These are phyloP conservation scores for Calycina herbarum DNA, from an alignment of 2,329 filamentous ascomycete genomes.

Conservation along the genomic window DNA sequence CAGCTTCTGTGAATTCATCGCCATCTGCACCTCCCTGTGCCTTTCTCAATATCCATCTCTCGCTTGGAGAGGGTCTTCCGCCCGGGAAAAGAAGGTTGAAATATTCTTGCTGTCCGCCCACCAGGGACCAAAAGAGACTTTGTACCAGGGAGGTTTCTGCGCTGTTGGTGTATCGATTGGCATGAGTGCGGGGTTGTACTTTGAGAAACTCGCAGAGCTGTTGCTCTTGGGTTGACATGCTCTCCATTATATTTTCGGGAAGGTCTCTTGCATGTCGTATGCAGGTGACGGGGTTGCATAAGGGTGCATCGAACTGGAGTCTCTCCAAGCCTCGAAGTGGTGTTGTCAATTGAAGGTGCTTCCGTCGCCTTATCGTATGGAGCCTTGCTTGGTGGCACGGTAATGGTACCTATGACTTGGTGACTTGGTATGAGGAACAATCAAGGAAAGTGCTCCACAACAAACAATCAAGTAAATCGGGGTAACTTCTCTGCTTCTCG, in stretches of 20 bases:
- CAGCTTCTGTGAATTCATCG: conserved; percentile 90
- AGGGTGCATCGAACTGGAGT: neutral
- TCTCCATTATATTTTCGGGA: conserved; percentile 42
- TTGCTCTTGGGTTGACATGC: conserved; percentile 69
- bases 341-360: conserved; percentile 1
- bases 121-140: conserved; percentile 84
- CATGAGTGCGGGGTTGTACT: conserved; percentile 70
- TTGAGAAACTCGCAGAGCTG: conserved; percentile 82
- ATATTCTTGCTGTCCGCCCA: conserved; percentile 71
- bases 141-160: conserved; percentile 73
- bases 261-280: conserved; percentile 25
- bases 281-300: conserved; percentile 5
- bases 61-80: conserved; percentile 53
- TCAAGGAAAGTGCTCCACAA: neutral
- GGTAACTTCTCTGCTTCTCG: too few species aligned
- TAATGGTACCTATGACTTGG: neutral
- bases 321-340: neutral
- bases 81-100: conserved; percentile 83
- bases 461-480: too few species aligned
- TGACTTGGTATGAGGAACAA: neutral
- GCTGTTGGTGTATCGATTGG: conserved; percentile 72
- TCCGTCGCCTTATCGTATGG: conserved; percentile 13
- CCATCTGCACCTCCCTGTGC: conserved; percentile 93
- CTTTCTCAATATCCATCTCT: conserved; percentile 73
- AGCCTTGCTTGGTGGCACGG: neutral